Conservation (phyloP, 306 rosid genomes). For the Mimosa bimucronata region DNA sequence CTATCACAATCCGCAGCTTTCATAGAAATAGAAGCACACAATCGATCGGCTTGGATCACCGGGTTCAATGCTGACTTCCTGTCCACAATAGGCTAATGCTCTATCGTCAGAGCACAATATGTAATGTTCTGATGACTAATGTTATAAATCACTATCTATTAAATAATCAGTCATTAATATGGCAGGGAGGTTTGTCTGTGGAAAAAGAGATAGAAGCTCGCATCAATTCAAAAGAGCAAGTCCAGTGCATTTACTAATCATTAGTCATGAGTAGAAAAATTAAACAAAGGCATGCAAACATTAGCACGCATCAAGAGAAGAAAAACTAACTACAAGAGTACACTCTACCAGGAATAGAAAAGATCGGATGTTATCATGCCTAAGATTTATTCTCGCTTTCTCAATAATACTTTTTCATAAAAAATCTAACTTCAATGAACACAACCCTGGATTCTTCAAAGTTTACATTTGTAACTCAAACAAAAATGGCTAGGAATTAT, state of each 20-base stretch:
- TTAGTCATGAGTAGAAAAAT: neutral
- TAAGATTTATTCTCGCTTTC: neutral
- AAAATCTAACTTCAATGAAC: neutral
- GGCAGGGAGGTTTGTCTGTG: neutral
- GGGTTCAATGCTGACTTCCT: no score
- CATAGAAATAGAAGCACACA: no score
- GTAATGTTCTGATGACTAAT: no score
- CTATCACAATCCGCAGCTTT: no score
- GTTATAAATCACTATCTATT: no score
- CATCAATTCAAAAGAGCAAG: no score
- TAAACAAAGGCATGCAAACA: neutral
- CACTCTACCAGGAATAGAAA: neutral
- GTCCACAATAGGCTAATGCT: no score
- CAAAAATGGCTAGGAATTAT: neutral
- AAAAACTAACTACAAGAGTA: neutral
- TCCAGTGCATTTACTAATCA: neutral
- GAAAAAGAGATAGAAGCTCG: no score
- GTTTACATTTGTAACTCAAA: conserved; percentile 1
- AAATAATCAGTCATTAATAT: no score
- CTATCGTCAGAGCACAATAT: no score
- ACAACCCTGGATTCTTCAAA: neutral
- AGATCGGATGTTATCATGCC: neutral
- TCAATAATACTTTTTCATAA: no score
- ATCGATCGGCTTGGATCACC: no score
- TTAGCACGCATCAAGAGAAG: neutral